Evolutionary conservation across 2,329 filamentous ascomycete genomes (phyloP).

Genomic region (Trichoderma koningii): DNA sequence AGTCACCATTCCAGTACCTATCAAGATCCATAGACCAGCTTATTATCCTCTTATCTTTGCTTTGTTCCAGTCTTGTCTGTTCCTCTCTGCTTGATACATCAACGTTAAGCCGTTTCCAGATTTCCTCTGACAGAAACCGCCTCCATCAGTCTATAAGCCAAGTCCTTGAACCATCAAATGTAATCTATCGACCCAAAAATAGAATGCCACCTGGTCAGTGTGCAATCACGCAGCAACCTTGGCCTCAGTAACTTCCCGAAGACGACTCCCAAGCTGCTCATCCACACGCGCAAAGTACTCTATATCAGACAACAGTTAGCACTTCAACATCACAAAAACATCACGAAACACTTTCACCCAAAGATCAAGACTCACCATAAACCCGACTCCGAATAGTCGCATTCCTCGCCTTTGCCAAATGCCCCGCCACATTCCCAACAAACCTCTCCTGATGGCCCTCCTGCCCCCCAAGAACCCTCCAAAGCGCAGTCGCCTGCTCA

Average conservation of each 20-base stretch:
- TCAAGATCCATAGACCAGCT: too few species aligned
- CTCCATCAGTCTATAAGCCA: not conserved
- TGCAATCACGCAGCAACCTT: not conserved
- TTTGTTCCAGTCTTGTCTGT: too few species aligned
- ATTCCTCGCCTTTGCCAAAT: slow-evolving; percentile 13
- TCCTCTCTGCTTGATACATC: too few species aligned
- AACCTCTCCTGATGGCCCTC: slow-evolving; percentile 13
- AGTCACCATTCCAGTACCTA: not conserved
- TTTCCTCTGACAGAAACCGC: too few species aligned
- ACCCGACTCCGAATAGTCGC: slow-evolving; percentile 10
- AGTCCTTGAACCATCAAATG: too few species aligned
- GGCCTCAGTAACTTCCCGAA: slow-evolving; percentile 14
- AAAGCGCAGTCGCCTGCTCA: slow-evolving; percentile 23
- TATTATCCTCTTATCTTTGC: too few species aligned
- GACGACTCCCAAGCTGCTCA: slow-evolving; percentile 11
- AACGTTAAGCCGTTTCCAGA: too few species aligned
- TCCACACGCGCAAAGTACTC: slow-evolving; percentile 22
- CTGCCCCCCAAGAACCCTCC: slow-evolving; percentile 11
- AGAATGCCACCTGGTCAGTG: too few species aligned
- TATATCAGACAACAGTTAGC: not conserved
- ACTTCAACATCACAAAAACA: not conserved
- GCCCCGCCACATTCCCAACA: not conserved
- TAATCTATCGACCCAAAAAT: too few species aligned
- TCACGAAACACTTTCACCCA: too few species aligned
- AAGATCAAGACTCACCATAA: slow-evolving; percentile 7